A percentile compares a stretch with the other conserved stretches of the same genome.
phyloP scores from a whole-genome alignment of 306 rosid species.

The Corylus avellana region DNA sequence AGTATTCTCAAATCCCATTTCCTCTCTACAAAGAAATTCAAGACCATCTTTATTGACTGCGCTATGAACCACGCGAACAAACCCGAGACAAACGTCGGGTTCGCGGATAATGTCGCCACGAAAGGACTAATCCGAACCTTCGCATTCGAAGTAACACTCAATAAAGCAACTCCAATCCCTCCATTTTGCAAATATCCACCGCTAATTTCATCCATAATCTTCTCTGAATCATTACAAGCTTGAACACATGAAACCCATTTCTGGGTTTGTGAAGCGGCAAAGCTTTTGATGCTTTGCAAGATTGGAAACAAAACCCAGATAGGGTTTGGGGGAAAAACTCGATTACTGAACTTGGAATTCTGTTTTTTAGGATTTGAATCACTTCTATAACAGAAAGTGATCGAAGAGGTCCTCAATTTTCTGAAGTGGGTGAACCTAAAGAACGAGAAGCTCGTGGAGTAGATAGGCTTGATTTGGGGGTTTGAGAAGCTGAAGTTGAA shows the following conservation, averaged over 20 bases:
- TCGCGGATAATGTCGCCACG: conserved; percentile 69
- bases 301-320: conserved; percentile 33
- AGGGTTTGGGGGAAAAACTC: conserved; percentile 24
- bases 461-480: conserved; percentile 18
- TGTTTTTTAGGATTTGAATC: conserved; percentile 25
- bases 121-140: conserved; percentile 72
- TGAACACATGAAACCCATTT: conserved; percentile 26
- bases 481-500: conserved; percentile 23
- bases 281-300: conserved; percentile 33
- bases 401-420: conserved; percentile 15
- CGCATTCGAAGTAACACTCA: conserved; percentile 64
- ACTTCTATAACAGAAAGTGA: conserved; percentile 14
- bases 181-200: conserved; percentile 52
- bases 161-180: conserved; percentile 62
- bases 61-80: conserved; percentile 61
- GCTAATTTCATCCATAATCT: conserved; percentile 5
- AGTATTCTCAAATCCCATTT: conserved; percentile 63
- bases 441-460: conserved; percentile 19
- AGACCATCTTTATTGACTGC: conserved; percentile 59
- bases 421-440: conserved; percentile 16
- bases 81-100: conserved; percentile 85
- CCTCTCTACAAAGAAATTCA: conserved; percentile 70
- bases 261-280: conserved; percentile 32
- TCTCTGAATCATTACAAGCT: conserved; percentile 14
- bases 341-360: background rate